Conservation (phyloP, 2,329 filamentous ascomycete species). For the Huntiella moniliformis region DNA sequence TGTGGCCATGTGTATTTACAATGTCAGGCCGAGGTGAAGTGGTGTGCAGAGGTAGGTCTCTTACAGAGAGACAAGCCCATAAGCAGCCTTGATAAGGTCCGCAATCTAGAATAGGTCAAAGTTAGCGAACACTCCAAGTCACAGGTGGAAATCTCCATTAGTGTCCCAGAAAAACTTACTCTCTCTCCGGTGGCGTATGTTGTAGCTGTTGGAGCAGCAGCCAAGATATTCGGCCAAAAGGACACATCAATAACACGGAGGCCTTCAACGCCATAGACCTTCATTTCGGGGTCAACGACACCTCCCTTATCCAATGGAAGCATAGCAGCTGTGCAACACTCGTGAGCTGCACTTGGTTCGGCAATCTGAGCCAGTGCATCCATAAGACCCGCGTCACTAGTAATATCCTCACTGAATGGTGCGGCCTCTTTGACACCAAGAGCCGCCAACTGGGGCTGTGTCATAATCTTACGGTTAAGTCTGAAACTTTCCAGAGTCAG, state of each 20-base stretch:
- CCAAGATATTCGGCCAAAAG: constrained; percentile 16
- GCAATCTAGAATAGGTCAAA: constrained; percentile 10
- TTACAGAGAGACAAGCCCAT: constrained; percentile 1
- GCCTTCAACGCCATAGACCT: constrained; percentile 15
- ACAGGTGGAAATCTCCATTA: not conserved
- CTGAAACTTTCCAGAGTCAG: constrained; percentile 17
- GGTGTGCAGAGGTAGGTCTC: not conserved
- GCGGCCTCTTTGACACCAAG: constrained; percentile 17
- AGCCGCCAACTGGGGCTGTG: constrained; percentile 16
- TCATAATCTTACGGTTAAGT: constrained; percentile 20
- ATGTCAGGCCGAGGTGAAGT: no score
- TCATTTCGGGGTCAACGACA: constrained; percentile 16
- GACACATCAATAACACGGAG: constrained; percentile 21
- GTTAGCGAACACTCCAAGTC: not conserved
- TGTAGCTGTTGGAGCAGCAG: constrained; percentile 16
- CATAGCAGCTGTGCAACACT: constrained; percentile 18
- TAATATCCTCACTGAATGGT: constrained; percentile 15
- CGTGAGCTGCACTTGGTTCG: constrained; percentile 10
- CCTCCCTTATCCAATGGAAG: constrained; percentile 21
- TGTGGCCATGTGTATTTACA: not conserved
- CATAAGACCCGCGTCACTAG: constrained; percentile 16
- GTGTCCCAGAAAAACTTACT: constrained; percentile 13
- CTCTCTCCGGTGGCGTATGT: constrained; percentile 20
- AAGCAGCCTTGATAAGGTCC: constrained; percentile 4
- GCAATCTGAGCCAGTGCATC: constrained; percentile 11